Evolutionary conservation across 345 rosid species (phyloP), one percentile per base, ranked within the genome.

Genomic region (Erucastrum elatum): DNA sequence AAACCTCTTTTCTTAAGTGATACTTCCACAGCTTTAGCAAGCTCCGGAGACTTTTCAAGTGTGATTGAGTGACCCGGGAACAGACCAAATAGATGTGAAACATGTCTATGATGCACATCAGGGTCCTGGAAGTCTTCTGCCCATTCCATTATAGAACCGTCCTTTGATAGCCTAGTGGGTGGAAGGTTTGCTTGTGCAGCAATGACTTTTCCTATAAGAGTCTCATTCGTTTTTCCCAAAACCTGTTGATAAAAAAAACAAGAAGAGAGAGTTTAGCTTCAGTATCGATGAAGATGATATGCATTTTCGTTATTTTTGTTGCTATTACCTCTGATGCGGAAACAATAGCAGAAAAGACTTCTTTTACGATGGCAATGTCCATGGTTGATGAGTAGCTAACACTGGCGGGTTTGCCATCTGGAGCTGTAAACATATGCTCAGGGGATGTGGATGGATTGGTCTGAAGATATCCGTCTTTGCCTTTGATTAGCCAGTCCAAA

Each of bases 71-170:
- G 97, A 74, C 98, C 99, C 0, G 98, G 98, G 82, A 85, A 95
- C 75, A 93, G 86, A 68, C 98, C 98, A 86, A 91, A 95, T 79
- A 95, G 91, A 72, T 91, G 96, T 13, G 99, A 95, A 33, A 95
- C 75, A 71, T 93, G 99, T 68, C 97, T 90, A 72, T 93, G 97
- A 71, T 89, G 89, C 15, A 84, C 74, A 30, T 91, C 97, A 39
- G 94, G 90, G 75, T 95, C 99, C 86, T 88, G 80, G 74, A 95
- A 95, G 65, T 93, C 98, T 77, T 80, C 88, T 35, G 88, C 89
- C 99, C 99, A 93, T 87, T 95, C 99, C 98, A 91, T 91, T 41
- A 95, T 86, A n/a, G 97, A 90, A 53, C 97, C 97, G 76, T 93
- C 99, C 78, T 82, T 82, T 5, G 90, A 81, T 77, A 89, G 79